Evolutionary conservation across 73 alveolate genomes (phyloP).

Genomic region (Urostyla sp.): DNA sequence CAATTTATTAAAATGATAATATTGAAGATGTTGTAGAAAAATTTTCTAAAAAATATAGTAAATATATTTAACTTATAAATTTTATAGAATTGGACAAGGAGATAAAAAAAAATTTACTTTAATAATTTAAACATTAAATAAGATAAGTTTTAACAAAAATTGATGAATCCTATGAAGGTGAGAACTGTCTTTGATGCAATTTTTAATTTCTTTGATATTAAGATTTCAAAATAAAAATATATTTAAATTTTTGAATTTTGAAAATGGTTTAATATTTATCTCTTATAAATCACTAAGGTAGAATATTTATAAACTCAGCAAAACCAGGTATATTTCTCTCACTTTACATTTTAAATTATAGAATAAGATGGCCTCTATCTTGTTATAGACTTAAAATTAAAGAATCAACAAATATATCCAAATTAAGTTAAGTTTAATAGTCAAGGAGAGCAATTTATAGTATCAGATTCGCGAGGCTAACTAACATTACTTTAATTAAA

Average conservation of each 20-base stretch:
- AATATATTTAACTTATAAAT: too few species aligned
- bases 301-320: constrained; percentile 19
- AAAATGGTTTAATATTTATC: constrained; percentile 28
- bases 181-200: too few species aligned
- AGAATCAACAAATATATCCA: constrained; percentile 2
- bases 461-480: constrained; percentile 41
- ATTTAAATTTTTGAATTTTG: background rate
- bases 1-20: too few species aligned
- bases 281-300: constrained; percentile 30
- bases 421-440: constrained; percentile 18
- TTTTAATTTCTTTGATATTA: too few species aligned
- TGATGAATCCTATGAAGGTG: too few species aligned
- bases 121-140: too few species aligned
- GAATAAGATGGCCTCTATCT: constrained; percentile 28
- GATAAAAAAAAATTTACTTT: too few species aligned
- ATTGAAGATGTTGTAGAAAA: too few species aligned
- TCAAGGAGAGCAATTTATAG: constrained; percentile 32
- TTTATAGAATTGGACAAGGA: too few species aligned
- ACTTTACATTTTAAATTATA: background rate
- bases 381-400: constrained; percentile 30
- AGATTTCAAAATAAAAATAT: too few species aligned
- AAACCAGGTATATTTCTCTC: constrained; percentile 6
- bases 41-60: too few species aligned
- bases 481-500: constrained; percentile 5
- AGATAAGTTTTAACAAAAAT: too few species aligned